A percentile compares a stretch with the other conserved stretches of the same genome.
Conservation (phyloP, 2,329 filamentous ascomycete species). For the Clathrospora elynae region DNA sequence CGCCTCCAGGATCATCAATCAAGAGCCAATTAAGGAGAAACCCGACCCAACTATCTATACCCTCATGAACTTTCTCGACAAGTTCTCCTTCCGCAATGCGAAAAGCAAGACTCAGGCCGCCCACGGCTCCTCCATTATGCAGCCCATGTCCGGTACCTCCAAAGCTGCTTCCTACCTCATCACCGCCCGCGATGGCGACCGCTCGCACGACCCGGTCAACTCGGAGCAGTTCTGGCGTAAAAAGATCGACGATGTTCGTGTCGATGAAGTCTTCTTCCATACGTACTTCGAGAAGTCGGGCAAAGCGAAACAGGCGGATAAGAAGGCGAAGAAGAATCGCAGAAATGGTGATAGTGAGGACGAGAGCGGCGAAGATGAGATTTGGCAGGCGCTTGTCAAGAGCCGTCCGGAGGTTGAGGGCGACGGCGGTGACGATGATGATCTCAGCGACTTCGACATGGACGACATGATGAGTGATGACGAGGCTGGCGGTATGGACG, state of each 20-base stretch:
- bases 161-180: constrained; percentile 66
- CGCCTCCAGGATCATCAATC: constrained; percentile 71
- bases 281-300: constrained; percentile 81
- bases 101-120: constrained; percentile 66
- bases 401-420: constrained; percentile 78
- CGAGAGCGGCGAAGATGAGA: constrained; percentile 74
- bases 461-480: constrained; percentile 54
- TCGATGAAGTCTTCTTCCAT: constrained; percentile 97
- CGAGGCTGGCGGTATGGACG: constrained; percentile 51
- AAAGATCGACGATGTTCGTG: constrained; percentile 83
- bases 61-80: constrained; percentile 93
- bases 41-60: constrained; percentile 90
- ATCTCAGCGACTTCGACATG: constrained; percentile 60
- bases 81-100: constrained; percentile 96
- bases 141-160: constrained; percentile 74
- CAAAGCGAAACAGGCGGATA: constrained; percentile 60
- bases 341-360: constrained; percentile 50
- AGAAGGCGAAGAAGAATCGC: constrained; percentile 59
- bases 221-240: constrained; percentile 89
- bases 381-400: constrained; percentile 88
- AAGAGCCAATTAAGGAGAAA: constrained; percentile 77
- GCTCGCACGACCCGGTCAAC: constrained; percentile 72
- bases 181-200: constrained; percentile 62
- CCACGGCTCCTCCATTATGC: constrained; percentile 93
- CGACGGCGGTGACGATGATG: constrained; percentile 63